These are phyloP conservation scores for Quercus tomentella DNA, from an alignment of 331 rosid genomes.

Conservation along the genomic window DNA sequence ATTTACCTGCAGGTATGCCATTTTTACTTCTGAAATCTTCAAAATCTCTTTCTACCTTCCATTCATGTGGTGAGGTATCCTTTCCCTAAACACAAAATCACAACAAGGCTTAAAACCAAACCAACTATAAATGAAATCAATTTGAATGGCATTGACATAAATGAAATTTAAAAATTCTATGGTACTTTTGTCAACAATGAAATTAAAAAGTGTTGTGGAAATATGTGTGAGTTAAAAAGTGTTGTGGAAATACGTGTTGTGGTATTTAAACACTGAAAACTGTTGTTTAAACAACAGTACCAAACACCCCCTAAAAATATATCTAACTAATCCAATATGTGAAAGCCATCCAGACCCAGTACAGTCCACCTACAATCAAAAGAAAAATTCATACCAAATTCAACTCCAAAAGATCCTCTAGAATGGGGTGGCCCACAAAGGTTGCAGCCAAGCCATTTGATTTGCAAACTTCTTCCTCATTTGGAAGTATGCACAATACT, in stretches of 20 bases:
- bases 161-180: no score
- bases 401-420: constrained; percentile 64
- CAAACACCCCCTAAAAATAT: not conserved
- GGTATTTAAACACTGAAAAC: no score
- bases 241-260: no score
- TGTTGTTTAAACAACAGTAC: no score
- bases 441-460: constrained; percentile 82
- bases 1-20: constrained; percentile 63
- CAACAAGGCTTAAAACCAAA: constrained; percentile 14
- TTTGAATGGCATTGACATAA: not conserved
- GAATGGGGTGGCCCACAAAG: constrained; percentile 84
- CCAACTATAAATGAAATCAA: constrained; percentile 7
- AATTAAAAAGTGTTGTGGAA: not conserved
- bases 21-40: constrained; percentile 55
- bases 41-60: constrained; percentile 57
- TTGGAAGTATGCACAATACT: constrained; percentile 81
- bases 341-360: not conserved
- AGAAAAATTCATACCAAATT: constrained; percentile 44
- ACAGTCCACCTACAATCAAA: not conserved
- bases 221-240: no score
- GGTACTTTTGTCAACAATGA: not conserved
- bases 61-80: constrained; percentile 32
- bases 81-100: constrained; percentile 36
- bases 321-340: not conserved
- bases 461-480: constrained; percentile 76